Conservation (phyloP, 371 early-diverging fungal species). For the Lichtheimia ramosa region DNA sequence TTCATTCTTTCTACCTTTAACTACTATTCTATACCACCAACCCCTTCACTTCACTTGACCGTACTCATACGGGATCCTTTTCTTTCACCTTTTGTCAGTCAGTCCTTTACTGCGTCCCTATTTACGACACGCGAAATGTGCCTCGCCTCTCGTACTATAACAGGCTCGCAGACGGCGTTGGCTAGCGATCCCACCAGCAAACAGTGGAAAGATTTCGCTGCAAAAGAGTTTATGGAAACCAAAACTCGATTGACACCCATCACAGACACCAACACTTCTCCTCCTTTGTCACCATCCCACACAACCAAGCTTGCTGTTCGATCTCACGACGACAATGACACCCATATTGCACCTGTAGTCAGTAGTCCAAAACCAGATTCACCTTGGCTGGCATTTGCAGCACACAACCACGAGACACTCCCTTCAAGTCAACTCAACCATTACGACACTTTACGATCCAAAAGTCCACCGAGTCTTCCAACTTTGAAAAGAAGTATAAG, state of each 20-base stretch:
- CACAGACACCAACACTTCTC: neutral
- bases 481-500: neutral
- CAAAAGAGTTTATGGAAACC: slow-evolving; percentile 1
- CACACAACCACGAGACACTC: neutral
- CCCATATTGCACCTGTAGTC: too few relatives aligned
- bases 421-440: neutral
- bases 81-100: too few relatives aligned
- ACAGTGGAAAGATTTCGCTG: slow-evolving; percentile 3
- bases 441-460: neutral
- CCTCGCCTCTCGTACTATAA: too few relatives aligned
- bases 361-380: neutral
- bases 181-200: neutral
- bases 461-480: neutral
- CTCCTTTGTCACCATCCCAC: neutral
- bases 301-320: neutral
- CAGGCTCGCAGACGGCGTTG: too few relatives aligned
- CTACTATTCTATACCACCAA: too few relatives aligned
- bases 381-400: slow-evolving; percentile 5
- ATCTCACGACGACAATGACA: neutral
- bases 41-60: too few relatives aligned
- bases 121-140: too few relatives aligned
- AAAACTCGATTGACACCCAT: neutral
- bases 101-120: too few relatives aligned
- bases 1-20: too few relatives aligned
- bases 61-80: too few relatives aligned